Evolutionary conservation across 2,329 filamentous ascomycete genomes (phyloP).

Genomic region (Fusarium xyrophilum): DNA sequence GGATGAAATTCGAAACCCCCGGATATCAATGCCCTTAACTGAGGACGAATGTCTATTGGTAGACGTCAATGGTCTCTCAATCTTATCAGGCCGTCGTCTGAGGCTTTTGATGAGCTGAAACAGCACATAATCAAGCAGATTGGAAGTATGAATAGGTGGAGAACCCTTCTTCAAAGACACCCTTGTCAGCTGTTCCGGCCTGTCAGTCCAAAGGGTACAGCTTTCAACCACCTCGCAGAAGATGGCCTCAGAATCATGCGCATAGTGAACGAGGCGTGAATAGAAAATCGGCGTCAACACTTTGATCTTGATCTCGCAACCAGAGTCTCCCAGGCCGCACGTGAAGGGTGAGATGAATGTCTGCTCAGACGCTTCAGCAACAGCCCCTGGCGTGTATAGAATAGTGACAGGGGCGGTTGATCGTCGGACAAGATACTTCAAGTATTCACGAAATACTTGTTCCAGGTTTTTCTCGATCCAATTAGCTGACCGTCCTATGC

Average conservation of each 20-base stretch:
- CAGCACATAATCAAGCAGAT: conserved; percentile 48
- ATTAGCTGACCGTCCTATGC: conserved; percentile 61
- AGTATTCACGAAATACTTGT: conserved; percentile 55
- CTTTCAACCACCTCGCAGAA: conserved; percentile 67
- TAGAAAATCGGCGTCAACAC: conserved; percentile 73
- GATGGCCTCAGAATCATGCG: conserved; percentile 66
- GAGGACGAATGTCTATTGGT: conserved; percentile 32
- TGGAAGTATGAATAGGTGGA: conserved; percentile 46
- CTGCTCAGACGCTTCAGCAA: conserved; percentile 48
- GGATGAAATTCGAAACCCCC: conserved; percentile 56
- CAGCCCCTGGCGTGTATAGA: conserved; percentile 61
- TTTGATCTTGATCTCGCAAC: conserved; percentile 59
- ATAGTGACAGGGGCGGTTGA: conserved; percentile 55
- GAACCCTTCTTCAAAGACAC: conserved; percentile 52
- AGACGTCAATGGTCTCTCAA: conserved; percentile 53
- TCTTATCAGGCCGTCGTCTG: conserved; percentile 51
- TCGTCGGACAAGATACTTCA: conserved; percentile 57
- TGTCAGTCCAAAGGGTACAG: conserved; percentile 64
- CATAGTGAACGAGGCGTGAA: conserved; percentile 68
- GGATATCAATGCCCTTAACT: conserved; percentile 49
- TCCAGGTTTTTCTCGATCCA: conserved; percentile 57
- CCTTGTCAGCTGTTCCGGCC: conserved; percentile 58
- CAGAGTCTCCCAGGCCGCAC: conserved; percentile 9
- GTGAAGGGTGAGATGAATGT: conserved; percentile 48
- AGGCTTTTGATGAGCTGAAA: conserved; percentile 56